Base-by-base conservation (phyloP, 768 basidiomycete genomes). In the Serendipita vermifera region DNA sequence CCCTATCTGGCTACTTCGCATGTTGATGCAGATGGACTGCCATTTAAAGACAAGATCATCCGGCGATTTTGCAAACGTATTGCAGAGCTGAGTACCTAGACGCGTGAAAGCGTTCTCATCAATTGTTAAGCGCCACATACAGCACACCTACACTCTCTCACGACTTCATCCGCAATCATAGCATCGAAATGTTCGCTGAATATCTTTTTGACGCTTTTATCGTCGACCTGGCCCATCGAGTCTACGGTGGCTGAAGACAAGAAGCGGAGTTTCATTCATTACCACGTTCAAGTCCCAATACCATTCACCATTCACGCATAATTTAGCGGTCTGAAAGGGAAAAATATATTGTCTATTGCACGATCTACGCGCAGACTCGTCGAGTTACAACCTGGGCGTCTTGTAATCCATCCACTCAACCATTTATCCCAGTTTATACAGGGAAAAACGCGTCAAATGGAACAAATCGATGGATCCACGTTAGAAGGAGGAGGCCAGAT, bases 401-500 rank as follows among this genome's bases (percentile, higher is more conserved):
- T 40, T 17, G 26, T 15, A n/a, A 17, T 40, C 15, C 15, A 4
- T 22, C 20, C 29, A 3, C 7, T 26, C 46, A 6, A 51, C 46
- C 46, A 51, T 15, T 51, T 26, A 26, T 29, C 3, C 15, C 22
- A n/a, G n/a, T 15, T 29, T 40, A 7, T 24, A 17, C 15, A 24
- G 15, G 26, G 26, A n/a, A 5, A 15, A 26, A 3, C n/a, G n/a
- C n/a, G n/a, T n/a, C n/a, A n/a, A 15, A 51, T 51, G 46, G 31
- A 51, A 5, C 22, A 61, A 3, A 62, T 76, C 20, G 75, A 76
- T 55, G 75, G 75, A 32, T 69, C 73, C 57, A 68, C 69, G 43
- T 67, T 75, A 26, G 75, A 76, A 62, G 76, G 76, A 20, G 85
- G 86, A 1, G 85, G 86, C 0, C 85, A 87, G 62, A 76, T 87